Evolutionary conservation across 495 filamentous ascomycete genomes (phyloP).

Genomic region (Penicillium fimorum): DNA sequence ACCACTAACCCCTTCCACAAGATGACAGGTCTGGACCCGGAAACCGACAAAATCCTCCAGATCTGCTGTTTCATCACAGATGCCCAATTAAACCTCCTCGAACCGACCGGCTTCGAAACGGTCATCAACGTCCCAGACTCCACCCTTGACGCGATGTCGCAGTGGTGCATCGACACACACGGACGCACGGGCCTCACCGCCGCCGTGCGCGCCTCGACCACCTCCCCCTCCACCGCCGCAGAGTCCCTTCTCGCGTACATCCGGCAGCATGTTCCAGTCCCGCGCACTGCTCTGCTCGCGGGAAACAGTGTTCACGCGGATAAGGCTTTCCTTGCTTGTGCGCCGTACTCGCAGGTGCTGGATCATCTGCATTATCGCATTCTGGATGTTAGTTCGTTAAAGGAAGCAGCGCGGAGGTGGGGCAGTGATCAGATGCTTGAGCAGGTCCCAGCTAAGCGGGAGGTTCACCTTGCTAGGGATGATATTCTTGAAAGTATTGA

Average conservation of each 20-base stretch:
- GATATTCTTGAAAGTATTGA: conserved; percentile 96
- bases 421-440: conserved; percentile 56
- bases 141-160: conserved; percentile 71
- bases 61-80: conserved; percentile 94
- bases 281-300: conserved; percentile 67
- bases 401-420: conserved; percentile 87
- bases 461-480: conserved; percentile 75
- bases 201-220: conserved; percentile 70
- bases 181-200: conserved; percentile 74
- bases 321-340: conserved; percentile 72
- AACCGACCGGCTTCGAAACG: conserved; percentile 73
- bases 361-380: conserved; percentile 85
- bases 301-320: conserved; percentile 94
- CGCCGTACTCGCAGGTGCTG: conserved; percentile 68
- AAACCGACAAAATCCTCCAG: conserved; percentile 81
- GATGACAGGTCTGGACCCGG: conserved; percentile 91
- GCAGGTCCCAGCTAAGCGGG: conserved; percentile 66
- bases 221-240: conserved; percentile 70
- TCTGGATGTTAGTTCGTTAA: conserved; percentile 85
- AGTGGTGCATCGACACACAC: conserved; percentile 65
- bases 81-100: conserved; percentile 69
- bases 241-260: conserved; percentile 75
- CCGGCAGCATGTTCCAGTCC: conserved; percentile 61
- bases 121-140: conserved; percentile 73
- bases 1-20: conserved; percentile 44